These are phyloP conservation scores for Theobroma grandiflorum DNA, from an alignment of 441 rosid genomes.

Conservation along the genomic window DNA sequence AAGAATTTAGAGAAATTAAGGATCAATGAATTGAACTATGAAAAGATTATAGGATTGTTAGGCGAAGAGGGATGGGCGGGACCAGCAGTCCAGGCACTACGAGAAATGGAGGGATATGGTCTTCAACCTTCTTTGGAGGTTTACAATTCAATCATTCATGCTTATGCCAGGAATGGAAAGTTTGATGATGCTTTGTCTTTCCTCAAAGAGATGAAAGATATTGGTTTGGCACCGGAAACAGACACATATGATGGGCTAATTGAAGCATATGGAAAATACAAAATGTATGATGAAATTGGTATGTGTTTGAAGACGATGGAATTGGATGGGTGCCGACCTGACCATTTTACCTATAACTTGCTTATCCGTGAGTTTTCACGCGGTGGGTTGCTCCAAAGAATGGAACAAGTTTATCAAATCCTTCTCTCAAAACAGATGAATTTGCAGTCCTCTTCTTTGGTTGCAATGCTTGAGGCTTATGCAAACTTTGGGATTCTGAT, in stretches of 20 bases:
- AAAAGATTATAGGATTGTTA: slow-evolving; percentile 61
- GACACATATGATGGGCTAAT: slow-evolving; percentile 71
- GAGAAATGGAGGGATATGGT: slow-evolving; percentile 51
- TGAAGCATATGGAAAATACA: slow-evolving; percentile 62
- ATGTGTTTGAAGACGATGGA: slow-evolving; percentile 71
- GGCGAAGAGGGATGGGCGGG: slow-evolving; percentile 52
- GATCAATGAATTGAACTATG: slow-evolving; percentile 56
- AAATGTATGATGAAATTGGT: slow-evolving; percentile 72
- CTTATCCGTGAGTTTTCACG: slow-evolving; percentile 62
- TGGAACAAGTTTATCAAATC: slow-evolving; percentile 59
- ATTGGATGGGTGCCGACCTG: slow-evolving; percentile 58
- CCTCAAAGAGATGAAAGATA: slow-evolving; percentile 57
- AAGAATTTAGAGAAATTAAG: slow-evolving; percentile 54
- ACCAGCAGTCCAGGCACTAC: slow-evolving; percentile 57
- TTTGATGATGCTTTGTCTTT: slow-evolving; percentile 59
- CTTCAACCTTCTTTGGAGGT: slow-evolving; percentile 54
- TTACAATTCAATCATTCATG: slow-evolving; percentile 65
- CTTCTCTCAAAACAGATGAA: slow-evolving; percentile 60
- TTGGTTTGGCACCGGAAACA: slow-evolving; percentile 43
- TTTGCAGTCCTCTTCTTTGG: slow-evolving; percentile 51
- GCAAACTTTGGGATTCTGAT: slow-evolving; percentile 58
- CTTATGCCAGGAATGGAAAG: slow-evolving; percentile 52
- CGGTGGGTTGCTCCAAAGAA: slow-evolving; percentile 67
- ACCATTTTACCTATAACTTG: slow-evolving; percentile 67
- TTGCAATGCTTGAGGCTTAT: slow-evolving; percentile 73